These are phyloP conservation scores for Rhizopogon vinicolor DNA, from an alignment of 768 basidiomycete genomes.

Conservation along the genomic window DNA sequence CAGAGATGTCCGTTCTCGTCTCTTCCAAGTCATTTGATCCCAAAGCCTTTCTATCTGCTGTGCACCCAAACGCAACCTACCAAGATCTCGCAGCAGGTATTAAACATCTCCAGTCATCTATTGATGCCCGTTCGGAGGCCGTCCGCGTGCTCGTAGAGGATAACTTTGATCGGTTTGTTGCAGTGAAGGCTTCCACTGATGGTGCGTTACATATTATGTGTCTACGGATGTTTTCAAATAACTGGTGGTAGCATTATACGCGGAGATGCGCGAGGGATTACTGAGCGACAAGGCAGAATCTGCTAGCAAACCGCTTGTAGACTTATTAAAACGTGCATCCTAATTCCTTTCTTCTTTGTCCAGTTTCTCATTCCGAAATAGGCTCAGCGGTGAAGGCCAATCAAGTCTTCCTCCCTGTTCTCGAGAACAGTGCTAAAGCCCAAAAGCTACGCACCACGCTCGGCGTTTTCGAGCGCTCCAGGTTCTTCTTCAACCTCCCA, in stretches of 20 bases:
- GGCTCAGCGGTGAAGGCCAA: conserved; percentile 91
- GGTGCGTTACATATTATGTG: conserved; percentile 40
- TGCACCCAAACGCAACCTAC: conserved; percentile 94
- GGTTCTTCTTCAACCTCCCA: conserved; percentile 99
- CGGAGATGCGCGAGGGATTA: conserved; percentile 91
- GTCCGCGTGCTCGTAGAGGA: conserved; percentile 93
- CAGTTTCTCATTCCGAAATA: conserved; percentile 26
- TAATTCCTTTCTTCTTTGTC: not conserved
- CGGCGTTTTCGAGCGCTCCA: conserved; percentile 92
- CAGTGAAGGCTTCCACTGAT: conserved; percentile 95
- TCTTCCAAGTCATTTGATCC: conserved; percentile 96
- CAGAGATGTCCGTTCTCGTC: conserved; percentile 79
- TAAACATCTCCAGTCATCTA: conserved; percentile 63
- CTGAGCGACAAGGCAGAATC: conserved; percentile 74
- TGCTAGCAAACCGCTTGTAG: conserved; percentile 75
- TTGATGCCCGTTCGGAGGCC: conserved; percentile 92
- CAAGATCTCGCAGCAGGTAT: conserved; percentile 85
- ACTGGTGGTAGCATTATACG: conserved; percentile 61
- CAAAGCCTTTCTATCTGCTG: conserved; percentile 83
- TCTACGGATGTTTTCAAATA: conserved; percentile 1
- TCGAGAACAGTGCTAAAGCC: conserved; percentile 94
- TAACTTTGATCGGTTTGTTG: conserved; percentile 96
- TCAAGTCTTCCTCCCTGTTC: conserved; percentile 91
- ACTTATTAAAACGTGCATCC: conserved; percentile 77
- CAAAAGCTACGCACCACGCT: conserved; percentile 89